Conservation (phyloP, 2,329 filamentous ascomycete species). For the Fusarium nematophilum region DNA sequence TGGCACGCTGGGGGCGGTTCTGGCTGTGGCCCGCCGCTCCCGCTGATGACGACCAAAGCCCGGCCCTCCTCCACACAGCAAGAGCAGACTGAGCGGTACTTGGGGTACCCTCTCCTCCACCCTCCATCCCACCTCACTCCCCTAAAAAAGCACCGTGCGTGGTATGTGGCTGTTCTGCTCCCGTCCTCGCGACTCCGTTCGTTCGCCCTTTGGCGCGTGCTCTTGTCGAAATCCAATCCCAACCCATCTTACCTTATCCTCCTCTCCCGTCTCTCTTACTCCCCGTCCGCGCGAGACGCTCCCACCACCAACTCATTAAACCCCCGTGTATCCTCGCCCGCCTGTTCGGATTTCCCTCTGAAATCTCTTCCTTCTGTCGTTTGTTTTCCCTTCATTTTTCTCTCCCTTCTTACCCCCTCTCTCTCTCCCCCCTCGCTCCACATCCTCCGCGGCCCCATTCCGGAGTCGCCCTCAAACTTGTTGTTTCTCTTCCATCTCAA, state of each 20-base stretch:
- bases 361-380: slow-evolving; percentile 47
- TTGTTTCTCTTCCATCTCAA: slow-evolving; percentile 43
- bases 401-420: slow-evolving; percentile 36
- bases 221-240: slow-evolving; percentile 34
- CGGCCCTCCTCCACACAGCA: slow-evolving; percentile 9
- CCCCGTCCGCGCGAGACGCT: slow-evolving; percentile 40
- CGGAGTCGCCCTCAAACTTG: slow-evolving; percentile 43
- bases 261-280: slow-evolving; percentile 29
- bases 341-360: slow-evolving; percentile 41
- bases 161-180: slow-evolving; percentile 43
- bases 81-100: slow-evolving; percentile 6
- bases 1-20: slow-evolving; percentile 21
- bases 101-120: slow-evolving; percentile 28
- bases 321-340: slow-evolving; percentile 46
- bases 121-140: slow-evolving; percentile 35
- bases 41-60: slow-evolving; percentile 33
- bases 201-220: slow-evolving; percentile 40
- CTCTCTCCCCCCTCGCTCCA: slow-evolving; percentile 44
- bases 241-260: slow-evolving; percentile 24
- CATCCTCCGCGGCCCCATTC: slow-evolving; percentile 48
- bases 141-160: slow-evolving; percentile 44
- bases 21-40: slow-evolving; percentile 27
- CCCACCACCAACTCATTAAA: slow-evolving; percentile 49
- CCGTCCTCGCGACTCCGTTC: slow-evolving; percentile 33
- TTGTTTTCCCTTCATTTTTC: slow-evolving; percentile 46